Evolutionary conservation across 1,139 yeast species (phyloP).

Genomic region (Suhomyces panamericanus): DNA sequence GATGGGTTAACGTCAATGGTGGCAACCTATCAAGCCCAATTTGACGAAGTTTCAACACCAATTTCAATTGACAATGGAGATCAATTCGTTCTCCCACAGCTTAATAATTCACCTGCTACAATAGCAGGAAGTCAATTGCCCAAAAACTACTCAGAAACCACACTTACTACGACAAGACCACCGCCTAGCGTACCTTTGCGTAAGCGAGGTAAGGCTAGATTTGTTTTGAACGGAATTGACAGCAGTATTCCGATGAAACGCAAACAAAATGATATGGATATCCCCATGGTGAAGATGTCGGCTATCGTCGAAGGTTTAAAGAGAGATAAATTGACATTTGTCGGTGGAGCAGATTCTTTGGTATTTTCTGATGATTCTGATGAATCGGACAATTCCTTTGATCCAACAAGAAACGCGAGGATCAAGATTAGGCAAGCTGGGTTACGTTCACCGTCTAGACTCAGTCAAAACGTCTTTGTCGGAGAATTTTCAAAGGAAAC

Average conservation of each 20-base stretch:
- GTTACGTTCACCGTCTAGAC: not conserved
- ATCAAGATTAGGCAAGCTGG: constrained; percentile 7
- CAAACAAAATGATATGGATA: not conserved
- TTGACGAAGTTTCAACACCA: not conserved
- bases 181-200: too few relatives aligned
- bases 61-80: too few relatives aligned
- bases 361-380: constrained; percentile 19
- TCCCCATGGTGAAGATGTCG: constrained; percentile 13
- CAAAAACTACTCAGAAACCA: too few relatives aligned
- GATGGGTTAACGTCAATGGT: not conserved
- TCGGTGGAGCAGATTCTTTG: constrained; percentile 6
- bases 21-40: not conserved
- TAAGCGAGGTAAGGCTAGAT: too few relatives aligned
- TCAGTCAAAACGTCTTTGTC: not conserved
- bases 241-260: not conserved
- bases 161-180: too few relatives aligned
- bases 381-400: constrained; percentile 17
- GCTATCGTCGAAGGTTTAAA: constrained; percentile 12
- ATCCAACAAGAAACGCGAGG: constrained; percentile 12
- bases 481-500: too few relatives aligned
- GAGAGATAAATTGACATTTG: constrained; percentile 12
- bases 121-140: too few relatives aligned
- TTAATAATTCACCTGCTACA: too few relatives aligned
- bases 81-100: too few relatives aligned
- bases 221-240: not conserved